phyloP scores from a whole-genome alignment of 2,329 filamentous ascomycete genomes.

The Dactylellina parvicollis region DNA sequence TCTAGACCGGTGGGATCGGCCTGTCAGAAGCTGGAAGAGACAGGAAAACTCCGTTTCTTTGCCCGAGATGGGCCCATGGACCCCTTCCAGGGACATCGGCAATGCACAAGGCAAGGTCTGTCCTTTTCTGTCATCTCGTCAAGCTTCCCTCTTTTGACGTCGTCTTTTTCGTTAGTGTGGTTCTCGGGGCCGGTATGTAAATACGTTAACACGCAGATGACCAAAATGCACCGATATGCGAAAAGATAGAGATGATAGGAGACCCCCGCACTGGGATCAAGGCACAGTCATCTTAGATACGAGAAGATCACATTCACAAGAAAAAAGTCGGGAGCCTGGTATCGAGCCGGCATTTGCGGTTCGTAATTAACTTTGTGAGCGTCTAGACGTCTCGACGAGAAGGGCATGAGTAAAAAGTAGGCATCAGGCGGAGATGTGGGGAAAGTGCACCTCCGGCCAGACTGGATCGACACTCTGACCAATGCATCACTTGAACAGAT shows the following conservation, averaged over 20 bases:
- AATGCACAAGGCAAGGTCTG: conserved; percentile 32
- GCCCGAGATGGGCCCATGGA: conserved; percentile 33
- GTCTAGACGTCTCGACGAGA: conserved; percentile 43
- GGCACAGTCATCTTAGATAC: conserved; percentile 47
- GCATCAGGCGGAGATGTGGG: conserved; percentile 48
- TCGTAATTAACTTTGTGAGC: conserved; percentile 39
- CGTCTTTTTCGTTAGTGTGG: conserved; percentile 23
- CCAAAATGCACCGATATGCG: conserved; percentile 42
- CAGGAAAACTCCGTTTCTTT: conserved; percentile 51
- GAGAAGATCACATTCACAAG: conserved; percentile 53
- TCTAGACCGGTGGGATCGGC: conserved; percentile 26
- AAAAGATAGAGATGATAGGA: conserved; percentile 17
- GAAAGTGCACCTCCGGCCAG: conserved; percentile 24
- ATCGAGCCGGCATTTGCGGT: conserved; percentile 30
- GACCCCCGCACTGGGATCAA: conserved; percentile 46
- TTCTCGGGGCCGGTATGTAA: conserved; percentile 15
- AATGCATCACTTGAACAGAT: conserved; percentile 44
- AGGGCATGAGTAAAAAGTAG: conserved; percentile 55
- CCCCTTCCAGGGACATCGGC: conserved; percentile 44
- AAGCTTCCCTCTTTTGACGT: conserved; percentile 52
- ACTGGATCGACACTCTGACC: conserved; percentile 19
- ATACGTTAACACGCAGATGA: conserved; percentile 48
- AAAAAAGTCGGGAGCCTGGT: conserved; percentile 50
- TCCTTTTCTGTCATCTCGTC: conserved; percentile 48
- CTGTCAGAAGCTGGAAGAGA: conserved; percentile 50